Base-by-base conservation (phyloP, 176 grass and related monocot genomes). In the Oryza meyeriana region DNA sequence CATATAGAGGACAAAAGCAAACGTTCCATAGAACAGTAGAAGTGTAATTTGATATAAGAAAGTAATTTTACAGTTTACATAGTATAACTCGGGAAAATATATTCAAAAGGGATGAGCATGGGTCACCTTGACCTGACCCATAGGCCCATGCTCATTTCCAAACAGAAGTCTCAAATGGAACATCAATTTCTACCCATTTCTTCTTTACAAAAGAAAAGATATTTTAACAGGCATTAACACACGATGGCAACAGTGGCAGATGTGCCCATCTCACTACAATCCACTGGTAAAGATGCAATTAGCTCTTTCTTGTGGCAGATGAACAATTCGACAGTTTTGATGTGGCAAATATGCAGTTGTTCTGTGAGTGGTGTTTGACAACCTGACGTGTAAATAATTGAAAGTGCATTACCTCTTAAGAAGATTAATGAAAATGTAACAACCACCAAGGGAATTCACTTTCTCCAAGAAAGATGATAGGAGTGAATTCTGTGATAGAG, bases 371-470 rank as follows among this genome's bases (percentile, higher is more conserved):
- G 5, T 67, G 32, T 80, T 48, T 34, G 68, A 71, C 59, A 61
- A 26, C 41, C 50, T 24, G 28, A 71, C 31, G 34, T 57, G 17
- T 28, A 66, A 55, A 29, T 66, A 77, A 71, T 7, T 24, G 30
- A n/a, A 63, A 66, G 24, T 14, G 27, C 64, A 81, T 76, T 79
- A 98, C 95, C 95, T 94, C 87, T 93, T 90, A 78, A 98, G 90
- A 85, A 98, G 90, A 90, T 94, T 93, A 52, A 98, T 63, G 69
- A 98, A 98, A 88, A 95, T 89, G 57, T 93, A 90, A 79, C 90
- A 95, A 75, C 95, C 95, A 73, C 95, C 95, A 86, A 95, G 88
- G 17, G 69, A 79, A 84, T 98, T 93, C 66, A 92, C 82, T 91
- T 95, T 88, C 67, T 98, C 95, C 73, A 95, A 66, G 78, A 98